These are phyloP conservation scores for Colletotrichum karsti DNA, from an alignment of 2,329 filamentous ascomycete species.

Conservation along the genomic window DNA sequence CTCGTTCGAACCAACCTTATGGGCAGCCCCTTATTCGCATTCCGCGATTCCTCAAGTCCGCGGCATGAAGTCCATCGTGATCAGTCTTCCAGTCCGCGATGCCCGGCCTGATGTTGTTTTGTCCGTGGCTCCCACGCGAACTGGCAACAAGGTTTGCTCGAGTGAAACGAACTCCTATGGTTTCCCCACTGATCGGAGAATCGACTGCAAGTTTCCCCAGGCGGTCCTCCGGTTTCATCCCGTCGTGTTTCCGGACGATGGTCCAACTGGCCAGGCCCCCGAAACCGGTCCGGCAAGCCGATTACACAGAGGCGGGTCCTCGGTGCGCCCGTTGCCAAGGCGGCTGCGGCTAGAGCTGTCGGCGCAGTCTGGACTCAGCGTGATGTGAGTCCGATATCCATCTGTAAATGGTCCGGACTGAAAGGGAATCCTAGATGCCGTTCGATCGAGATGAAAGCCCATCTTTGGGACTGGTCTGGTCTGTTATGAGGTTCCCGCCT, in stretches of 20 bases:
- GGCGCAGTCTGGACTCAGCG: background rate
- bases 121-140: background rate
- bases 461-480: background rate
- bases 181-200: background rate
- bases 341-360: background rate
- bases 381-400: background rate
- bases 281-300: background rate
- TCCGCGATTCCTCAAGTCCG: background rate
- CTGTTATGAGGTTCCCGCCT: background rate
- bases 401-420: background rate
- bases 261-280: background rate
- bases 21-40: too few relatives aligned
- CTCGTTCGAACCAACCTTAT: background rate
- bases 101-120: background rate
- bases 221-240: constrained; percentile 10
- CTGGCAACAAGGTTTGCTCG: background rate
- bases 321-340: background rate
- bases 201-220: background rate
- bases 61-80: background rate
- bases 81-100: background rate
- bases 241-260: background rate
- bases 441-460: background rate
- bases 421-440: background rate
- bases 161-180: background rate
- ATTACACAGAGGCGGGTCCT: background rate